Conservation (phyloP, 768 basidiomycete species). For the Boletales sp. region DNA sequence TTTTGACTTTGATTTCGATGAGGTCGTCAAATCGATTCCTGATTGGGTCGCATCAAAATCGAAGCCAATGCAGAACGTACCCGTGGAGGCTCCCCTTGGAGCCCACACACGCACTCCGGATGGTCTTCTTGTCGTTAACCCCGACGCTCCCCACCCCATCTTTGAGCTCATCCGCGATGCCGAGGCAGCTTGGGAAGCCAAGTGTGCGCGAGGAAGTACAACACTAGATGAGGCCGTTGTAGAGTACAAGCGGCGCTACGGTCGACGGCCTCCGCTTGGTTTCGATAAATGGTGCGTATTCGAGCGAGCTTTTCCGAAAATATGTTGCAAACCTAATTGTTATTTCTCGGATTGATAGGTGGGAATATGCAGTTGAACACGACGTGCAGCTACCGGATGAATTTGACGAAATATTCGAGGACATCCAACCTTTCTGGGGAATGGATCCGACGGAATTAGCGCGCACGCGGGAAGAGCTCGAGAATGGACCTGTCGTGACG, state of each 20-base stretch:
- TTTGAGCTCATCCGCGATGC: conserved; percentile 38
- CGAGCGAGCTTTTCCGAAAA: neutral
- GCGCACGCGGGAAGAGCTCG: conserved; percentile 16
- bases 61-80: too few relatives aligned
- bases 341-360: conserved; percentile 23
- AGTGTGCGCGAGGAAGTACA: conserved; percentile 32
- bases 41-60: too few relatives aligned
- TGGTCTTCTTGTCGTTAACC: conserved; percentile 35
- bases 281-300: conserved; percentile 42
- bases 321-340: too few relatives aligned
- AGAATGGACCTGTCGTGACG: conserved; percentile 9
- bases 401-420: conserved; percentile 42
- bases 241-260: conserved; percentile 37
- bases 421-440: conserved; percentile 37
- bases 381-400: conserved; percentile 42
- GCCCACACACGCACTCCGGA: conserved; percentile 23
- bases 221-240: conserved; percentile 35
- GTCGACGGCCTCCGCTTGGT: conserved; percentile 33
- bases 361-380: conserved; percentile 38
- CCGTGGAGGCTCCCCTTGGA: neutral
- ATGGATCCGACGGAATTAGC: conserved; percentile 30
- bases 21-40: too few relatives aligned
- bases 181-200: conserved; percentile 35
- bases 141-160: conserved; percentile 40
- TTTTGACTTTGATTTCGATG: neutral